phyloP scores from a whole-genome alignment of 1,284 basidiomycete species.

The Tremellales sp. region DNA sequence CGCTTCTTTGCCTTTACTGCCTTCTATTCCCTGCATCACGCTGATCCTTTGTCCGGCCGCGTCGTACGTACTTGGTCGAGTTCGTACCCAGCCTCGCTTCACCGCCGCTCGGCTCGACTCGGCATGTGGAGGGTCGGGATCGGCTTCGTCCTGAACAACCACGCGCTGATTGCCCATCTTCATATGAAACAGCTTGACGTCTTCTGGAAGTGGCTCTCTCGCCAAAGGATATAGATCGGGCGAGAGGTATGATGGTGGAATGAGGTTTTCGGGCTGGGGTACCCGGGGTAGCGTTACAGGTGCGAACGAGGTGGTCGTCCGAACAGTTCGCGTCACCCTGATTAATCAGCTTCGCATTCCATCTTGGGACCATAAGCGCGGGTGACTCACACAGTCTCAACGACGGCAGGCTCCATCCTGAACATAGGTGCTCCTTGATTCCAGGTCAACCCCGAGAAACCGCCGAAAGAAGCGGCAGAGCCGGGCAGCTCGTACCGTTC shows the following conservation, averaged over 20 bases:
- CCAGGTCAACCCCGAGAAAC: slow-evolving; percentile 16
- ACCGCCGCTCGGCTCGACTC: too few species aligned
- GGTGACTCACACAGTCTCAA: slow-evolving; percentile 42
- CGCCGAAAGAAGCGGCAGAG: not conserved
- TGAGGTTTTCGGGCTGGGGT: slow-evolving; percentile 28
- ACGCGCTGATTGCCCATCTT: slow-evolving; percentile 39
- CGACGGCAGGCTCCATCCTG: slow-evolving; percentile 41
- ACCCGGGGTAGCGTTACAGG: slow-evolving; percentile 43
- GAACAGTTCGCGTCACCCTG: slow-evolving; percentile 41
- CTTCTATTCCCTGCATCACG: too few species aligned
- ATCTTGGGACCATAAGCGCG: too few species aligned
- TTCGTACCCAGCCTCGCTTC: too few species aligned
- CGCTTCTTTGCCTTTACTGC: slow-evolving; percentile 33
- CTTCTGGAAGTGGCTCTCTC: slow-evolving; percentile 37
- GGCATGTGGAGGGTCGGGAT: slow-evolving; percentile 1
- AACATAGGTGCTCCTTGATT: slow-evolving; percentile 26
- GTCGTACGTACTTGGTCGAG: too few species aligned
- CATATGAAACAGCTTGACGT: slow-evolving; percentile 40
- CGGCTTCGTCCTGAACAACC: slow-evolving; percentile 39
- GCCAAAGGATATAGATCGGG: slow-evolving; percentile 40
- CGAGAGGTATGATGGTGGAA: slow-evolving; percentile 26
- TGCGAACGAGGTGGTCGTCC: slow-evolving; percentile 44
- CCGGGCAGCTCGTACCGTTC: not conserved
- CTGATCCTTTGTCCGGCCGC: too few species aligned
- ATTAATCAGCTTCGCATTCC: slow-evolving; percentile 4